phyloP scores from a whole-genome alignment of 140 eudicot genomes.

The Anethum foeniculum region DNA sequence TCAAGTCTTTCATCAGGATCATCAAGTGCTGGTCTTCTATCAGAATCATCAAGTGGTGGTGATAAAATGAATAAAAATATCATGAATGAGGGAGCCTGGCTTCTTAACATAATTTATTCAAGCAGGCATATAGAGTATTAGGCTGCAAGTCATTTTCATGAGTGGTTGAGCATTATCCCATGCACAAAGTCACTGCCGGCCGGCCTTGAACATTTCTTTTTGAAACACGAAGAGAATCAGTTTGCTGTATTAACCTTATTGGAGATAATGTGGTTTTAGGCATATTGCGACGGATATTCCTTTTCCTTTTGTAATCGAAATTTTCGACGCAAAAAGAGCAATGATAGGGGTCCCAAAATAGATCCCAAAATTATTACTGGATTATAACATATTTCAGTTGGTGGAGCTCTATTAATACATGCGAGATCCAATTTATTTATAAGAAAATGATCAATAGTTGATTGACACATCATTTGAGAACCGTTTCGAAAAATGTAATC shows the following conservation, averaged over 20 bases:
- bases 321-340: too few species aligned
- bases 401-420: too few species aligned
- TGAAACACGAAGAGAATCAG: not conserved
- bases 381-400: too few species aligned
- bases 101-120: not conserved
- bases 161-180: not conserved
- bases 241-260: too few species aligned
- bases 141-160: not conserved
- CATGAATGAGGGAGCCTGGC: not conserved
- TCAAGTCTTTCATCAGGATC: not conserved
- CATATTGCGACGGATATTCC: not conserved
- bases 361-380: too few species aligned
- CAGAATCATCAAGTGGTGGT: not conserved
- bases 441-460: too few species aligned
- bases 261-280: not conserved
- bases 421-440: too few species aligned
- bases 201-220: not conserved
- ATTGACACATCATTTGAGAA: too few species aligned
- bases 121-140: not conserved
- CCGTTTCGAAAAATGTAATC: too few species aligned
- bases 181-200: conserved; percentile 6
- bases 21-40: not conserved
- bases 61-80: not conserved
- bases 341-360: too few species aligned
- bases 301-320: not conserved